Evolutionary conservation across 805 yeast species (phyloP), one percentile per base, ranked within the genome.

Genomic region (Dipodascopsis tothii): DNA sequence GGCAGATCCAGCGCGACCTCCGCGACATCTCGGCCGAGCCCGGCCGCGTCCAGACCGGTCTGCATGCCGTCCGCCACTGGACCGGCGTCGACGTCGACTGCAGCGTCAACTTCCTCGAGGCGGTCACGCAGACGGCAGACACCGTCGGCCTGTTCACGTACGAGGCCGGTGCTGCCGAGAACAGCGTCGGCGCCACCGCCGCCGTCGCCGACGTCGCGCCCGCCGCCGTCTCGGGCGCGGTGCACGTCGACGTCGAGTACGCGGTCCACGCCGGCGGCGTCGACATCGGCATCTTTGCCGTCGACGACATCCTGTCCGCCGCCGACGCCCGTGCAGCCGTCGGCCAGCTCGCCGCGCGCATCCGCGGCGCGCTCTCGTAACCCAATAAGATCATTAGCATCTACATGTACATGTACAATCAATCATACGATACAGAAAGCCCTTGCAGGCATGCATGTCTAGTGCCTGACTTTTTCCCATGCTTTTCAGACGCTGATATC

Each of bases 271-370:
- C 14, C 6, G 35, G 33, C 19, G 35, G 36, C n/a, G 21, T 52
- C 16, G 51, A 51, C 23, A 39, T 54, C 11, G 57, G 57, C 4
- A n/a, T n/a, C n/a, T n/a, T n/a, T n/a, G n/a, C n/a, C n/a, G n/a
- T n/a, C n/a, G n/a, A n/a, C n/a, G n/a, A n/a, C n/a, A n/a, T n/a
- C n/a, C n/a, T n/a, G n/a, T n/a, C n/a, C n/a, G n/a, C n/a, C n/a
- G n/a, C n/a, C n/a, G n/a, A n/a, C n/a, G n/a, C n/a, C n/a, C n/a
- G n/a, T n/a, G n/a, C n/a, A n/a, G n/a, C n/a, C n/a, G n/a, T n/a
- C n/a, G n/a, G n/a, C n/a, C n/a, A n/a, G n/a, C n/a, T n/a, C n/a
- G n/a, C n/a, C n/a, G n/a, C n/a, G n/a, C n/a, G n/a, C n/a, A n/a
- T n/a, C n/a, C n/a, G n/a, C n/a, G n/a, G n/a, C n/a, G n/a, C n/a